Evolutionary conservation across 108 stramenopile species (phyloP), one percentile per base, ranked within the genome.

Genomic region (Conticribra weissflogii): DNA sequence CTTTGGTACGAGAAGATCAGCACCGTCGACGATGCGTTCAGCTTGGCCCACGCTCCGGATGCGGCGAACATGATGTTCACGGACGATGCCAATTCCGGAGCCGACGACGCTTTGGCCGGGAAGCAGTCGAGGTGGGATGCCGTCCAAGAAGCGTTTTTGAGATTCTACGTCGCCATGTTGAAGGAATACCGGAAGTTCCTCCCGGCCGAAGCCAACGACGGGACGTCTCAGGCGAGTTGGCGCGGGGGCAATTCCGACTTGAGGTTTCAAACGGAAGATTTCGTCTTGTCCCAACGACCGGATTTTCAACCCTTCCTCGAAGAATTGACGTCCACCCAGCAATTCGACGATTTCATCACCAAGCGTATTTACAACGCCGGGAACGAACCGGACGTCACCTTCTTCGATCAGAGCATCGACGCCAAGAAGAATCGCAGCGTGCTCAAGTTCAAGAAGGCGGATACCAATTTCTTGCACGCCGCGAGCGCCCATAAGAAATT

Each of bases 341-440:
- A 88, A 53, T 96, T 96, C 71, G 89, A 94, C 64, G 89, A 90
- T 51, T 96, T 95, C 62, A 85, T 96, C 7, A 92, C 89, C 14
- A 87, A 86, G 51, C 80, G 92, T 3, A 69, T 96, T 66, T 90
- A 90, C 72, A 84, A 85, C 57, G 88, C 90, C 5, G 74, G 82
- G 27, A 61, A 83, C 12, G 77, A 83, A 19, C 86, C 92, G 2
- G 86, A 88, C 36, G 84, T 97, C n/a, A 76, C 65, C 0, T 95
- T 95, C 54, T 97, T 97, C 61, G 94, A 97, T 53, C 89, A 97
- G 61, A 83, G 83, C 21, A 89, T 97, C 51, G 69, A 83, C 29
- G 96, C 89, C 12, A 94, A 94, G 67, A 69, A 79, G 48, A 95
- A 93, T 64, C 71, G 90, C 19, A 90, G 84, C 49, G 84, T 82